Base-by-base conservation (phyloP, 2,329 filamentous ascomycete species). In the Exserohilum rostratum region DNA sequence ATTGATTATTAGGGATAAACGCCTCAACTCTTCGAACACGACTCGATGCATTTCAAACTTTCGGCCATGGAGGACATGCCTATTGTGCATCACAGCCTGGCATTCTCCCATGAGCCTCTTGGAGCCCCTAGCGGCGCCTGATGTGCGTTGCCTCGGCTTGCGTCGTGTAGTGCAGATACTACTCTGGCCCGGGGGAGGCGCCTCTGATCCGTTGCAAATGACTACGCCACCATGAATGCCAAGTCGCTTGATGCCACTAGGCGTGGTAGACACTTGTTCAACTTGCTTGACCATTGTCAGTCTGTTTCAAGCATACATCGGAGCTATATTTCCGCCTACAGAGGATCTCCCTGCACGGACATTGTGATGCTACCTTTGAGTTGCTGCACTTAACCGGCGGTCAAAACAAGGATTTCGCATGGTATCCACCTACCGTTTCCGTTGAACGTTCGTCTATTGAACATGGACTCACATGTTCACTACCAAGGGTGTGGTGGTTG, bases 341-440 rank as follows among this genome's bases (percentile, higher is more conserved):
- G 15, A 12, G 20, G 10, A 17, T n/a, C 15, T 15, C 15, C 30
- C 22, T 46, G 50, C 31, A 49, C 25, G 31, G 38, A 5, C 37
- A 25, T 18, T 12, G 2, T 31, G 20, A 29, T 13, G 10, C 22
- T 33, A 18, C 25, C 12, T 20, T 22, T 22, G 13, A 47, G 43
- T 15, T 42, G 35, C 35, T 42, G 44, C 22, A 48, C 5, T 52
- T 48, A 22, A 12, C 35, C 43, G 43, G 44, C 20, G 25, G 35
- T 15, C 30, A 5, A 35, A 22, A 52, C 18, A 30, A 12, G 31
- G 20, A 31, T 47, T 25, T 29, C 11, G 18, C 12, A 34, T 34
- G 6, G 18, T 25, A 18, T 18, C 35, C 15, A 40, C 29, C 29
- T 22, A 22, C 18, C 20, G 37, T 47, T 37, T 35, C 43, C 22